Percentiles rank a stretch among this genome's conserved stretches.
Conservation (phyloP, 225 moss, liverwort and hornwort genomes). For the Neckera pumila region DNA sequence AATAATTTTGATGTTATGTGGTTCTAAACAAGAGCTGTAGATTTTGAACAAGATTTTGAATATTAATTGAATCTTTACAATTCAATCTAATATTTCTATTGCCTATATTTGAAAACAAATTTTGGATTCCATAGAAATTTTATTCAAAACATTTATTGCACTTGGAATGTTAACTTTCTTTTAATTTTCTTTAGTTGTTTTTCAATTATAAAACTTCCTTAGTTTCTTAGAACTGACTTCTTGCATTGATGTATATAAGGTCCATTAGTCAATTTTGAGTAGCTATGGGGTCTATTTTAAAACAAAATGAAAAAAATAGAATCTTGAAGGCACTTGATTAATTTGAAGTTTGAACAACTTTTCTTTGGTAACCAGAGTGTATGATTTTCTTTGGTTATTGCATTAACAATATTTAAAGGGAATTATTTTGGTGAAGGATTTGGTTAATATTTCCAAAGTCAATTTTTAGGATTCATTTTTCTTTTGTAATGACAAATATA, state of each 20-base stretch:
- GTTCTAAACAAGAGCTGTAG: neutral
- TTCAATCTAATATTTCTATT: neutral
- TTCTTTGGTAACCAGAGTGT: neutral
- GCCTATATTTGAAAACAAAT: neutral
- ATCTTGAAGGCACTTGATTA: neutral
- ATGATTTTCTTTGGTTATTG: too few relatives aligned
- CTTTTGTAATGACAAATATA: too few relatives aligned
- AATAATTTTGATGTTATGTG: neutral
- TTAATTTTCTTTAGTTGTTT: neutral
- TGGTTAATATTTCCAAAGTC: too few relatives aligned
- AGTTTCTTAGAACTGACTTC: neutral
- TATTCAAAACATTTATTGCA: neutral
- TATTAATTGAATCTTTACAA: neutral
- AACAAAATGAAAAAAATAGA: accelerated
- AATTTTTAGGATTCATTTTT: too few relatives aligned
- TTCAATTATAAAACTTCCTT: neutral
- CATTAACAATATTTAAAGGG: too few relatives aligned
- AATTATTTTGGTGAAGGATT: too few relatives aligned
- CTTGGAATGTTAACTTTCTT: neutral
- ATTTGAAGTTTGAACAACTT: neutral
- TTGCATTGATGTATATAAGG: neutral
- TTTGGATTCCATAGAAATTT: neutral
- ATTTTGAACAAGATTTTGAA: too few relatives aligned
- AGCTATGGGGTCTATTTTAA: neutral
- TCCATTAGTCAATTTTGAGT: neutral